A percentile compares a stretch with the other conserved stretches of the same genome.
Conservation (phyloP, 2,329 filamentous ascomycete species). For the Hypocreales sp. region DNA sequence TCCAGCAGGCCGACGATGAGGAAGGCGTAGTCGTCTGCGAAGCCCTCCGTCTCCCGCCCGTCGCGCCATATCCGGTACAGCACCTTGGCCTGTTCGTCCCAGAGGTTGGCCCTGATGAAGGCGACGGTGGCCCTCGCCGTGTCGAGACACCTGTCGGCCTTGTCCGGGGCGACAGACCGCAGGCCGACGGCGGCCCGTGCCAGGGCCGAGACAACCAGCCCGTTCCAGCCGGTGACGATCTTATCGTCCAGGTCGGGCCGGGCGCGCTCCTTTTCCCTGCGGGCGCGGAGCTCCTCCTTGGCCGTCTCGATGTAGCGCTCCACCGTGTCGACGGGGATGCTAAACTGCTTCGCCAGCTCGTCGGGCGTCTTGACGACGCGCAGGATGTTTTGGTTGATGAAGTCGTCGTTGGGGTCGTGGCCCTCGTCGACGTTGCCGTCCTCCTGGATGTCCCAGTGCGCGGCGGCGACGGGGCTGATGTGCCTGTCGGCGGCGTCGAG, state of each 20-base stretch:
- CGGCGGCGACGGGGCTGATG: constrained; percentile 58
- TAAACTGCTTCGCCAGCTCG: constrained; percentile 61
- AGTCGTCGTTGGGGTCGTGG: constrained; percentile 83
- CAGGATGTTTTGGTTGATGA: constrained; percentile 85
- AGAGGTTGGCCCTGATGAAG: constrained; percentile 63
- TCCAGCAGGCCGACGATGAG: constrained; percentile 69
- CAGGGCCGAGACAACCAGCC: constrained; percentile 72
- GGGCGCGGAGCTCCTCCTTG: constrained; percentile 49
- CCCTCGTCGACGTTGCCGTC: constrained; percentile 75
- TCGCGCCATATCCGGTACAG: constrained; percentile 64
- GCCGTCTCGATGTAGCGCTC: constrained; percentile 50
- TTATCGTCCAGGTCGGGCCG: constrained; percentile 76
- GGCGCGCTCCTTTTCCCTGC: constrained; percentile 59
- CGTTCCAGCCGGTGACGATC: constrained; percentile 77
- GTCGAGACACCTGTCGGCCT: constrained; percentile 43
- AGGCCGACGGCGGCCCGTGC: constrained; percentile 58
- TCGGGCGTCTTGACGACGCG: constrained; percentile 51
- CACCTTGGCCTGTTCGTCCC: constrained; percentile 43
- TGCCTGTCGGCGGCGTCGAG: constrained; percentile 34
- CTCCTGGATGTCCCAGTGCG: constrained; percentile 69
- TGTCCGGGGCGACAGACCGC: constrained; percentile 38
- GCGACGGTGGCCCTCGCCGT: constrained; percentile 52
- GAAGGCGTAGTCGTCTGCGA: constrained; percentile 93
- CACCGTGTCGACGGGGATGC: constrained; percentile 53
- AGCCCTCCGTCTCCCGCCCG: constrained; percentile 49